Percentiles rank a stretch among this genome's conserved stretches.
These are phyloP conservation scores for Phytomonas serpens DNA, from an alignment of 208 protist genomes.

Conservation along the genomic window DNA sequence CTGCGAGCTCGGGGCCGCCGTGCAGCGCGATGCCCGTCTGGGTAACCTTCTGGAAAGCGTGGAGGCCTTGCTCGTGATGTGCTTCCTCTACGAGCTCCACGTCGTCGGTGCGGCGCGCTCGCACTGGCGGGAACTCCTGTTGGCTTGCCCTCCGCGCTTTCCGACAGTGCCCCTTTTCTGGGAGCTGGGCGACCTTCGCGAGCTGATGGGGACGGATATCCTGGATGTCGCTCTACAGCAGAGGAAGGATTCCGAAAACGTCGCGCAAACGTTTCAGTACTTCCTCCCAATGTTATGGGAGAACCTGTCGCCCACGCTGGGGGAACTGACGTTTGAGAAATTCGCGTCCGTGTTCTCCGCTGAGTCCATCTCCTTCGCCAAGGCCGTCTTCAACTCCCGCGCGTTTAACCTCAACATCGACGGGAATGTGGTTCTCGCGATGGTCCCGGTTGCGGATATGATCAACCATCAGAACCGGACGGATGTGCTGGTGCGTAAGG, in stretches of 20 bases:
- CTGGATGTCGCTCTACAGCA: slow-evolving; percentile 72
- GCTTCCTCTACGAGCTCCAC: slow-evolving; percentile 68
- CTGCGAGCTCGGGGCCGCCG: slow-evolving; percentile 44
- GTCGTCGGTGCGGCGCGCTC: slow-evolving; percentile 35
- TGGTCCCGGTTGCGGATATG: slow-evolving; percentile 85
- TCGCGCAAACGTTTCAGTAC: slow-evolving; percentile 24
- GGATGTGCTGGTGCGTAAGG: slow-evolving; percentile 69
- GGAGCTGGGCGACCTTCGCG: slow-evolving; percentile 45
- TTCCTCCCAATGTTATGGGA: slow-evolving; percentile 33
- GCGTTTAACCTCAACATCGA: slow-evolving; percentile 88
- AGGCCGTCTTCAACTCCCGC: slow-evolving; percentile 83
- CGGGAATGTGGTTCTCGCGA: slow-evolving; percentile 41
- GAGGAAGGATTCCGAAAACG: slow-evolving; percentile 30
- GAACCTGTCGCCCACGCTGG: slow-evolving; percentile 11
- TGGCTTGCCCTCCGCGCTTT: slow-evolving; percentile 45
- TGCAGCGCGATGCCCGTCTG: slow-evolving; percentile 28
- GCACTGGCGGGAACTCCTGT: slow-evolving; percentile 57
- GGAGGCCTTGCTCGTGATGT: slow-evolving; percentile 72
- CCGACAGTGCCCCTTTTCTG: slow-evolving; percentile 72
- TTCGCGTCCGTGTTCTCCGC: slow-evolving; percentile 31
- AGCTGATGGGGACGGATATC: slow-evolving; percentile 71
- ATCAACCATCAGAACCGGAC: slow-evolving; percentile 81
- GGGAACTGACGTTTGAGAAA: background rate
- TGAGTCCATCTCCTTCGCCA: slow-evolving; percentile 66
- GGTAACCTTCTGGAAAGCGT: slow-evolving; percentile 35